These are phyloP conservation scores for Sclerotinia spermophila DNA, from an alignment of 2,329 filamentous ascomycete species.

Conservation along the genomic window DNA sequence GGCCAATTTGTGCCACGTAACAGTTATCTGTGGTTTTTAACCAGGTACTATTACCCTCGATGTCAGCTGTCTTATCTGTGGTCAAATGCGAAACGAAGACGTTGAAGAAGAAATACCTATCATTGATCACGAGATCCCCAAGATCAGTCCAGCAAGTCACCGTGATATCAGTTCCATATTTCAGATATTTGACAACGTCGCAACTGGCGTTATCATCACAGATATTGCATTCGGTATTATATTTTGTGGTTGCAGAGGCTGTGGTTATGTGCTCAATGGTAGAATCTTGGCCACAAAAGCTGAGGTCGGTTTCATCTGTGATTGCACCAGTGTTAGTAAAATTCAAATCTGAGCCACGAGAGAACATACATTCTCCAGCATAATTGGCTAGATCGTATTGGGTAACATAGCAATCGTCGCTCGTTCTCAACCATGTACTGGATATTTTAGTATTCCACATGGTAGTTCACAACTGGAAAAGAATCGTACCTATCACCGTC, in stretches of 20 bases:
- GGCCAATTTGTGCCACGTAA: constrained; percentile 24
- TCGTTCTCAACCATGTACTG: constrained; percentile 29
- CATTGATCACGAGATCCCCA: constrained; percentile 21
- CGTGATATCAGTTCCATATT: constrained; percentile 22
- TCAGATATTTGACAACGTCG: constrained; percentile 21
- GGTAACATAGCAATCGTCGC: constrained; percentile 26
- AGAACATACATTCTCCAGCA: constrained; percentile 24
- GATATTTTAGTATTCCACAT: neutral
- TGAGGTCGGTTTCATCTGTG: constrained; percentile 21
- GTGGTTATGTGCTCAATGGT: constrained; percentile 24
- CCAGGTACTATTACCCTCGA: constrained; percentile 20
- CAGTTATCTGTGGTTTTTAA: constrained; percentile 27
- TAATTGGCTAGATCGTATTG: constrained; percentile 26
- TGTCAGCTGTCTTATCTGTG: neutral
- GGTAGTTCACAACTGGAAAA: neutral
- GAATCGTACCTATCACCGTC: constrained; percentile 24
- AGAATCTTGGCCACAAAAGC: constrained; percentile 23
- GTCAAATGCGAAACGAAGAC: neutral
- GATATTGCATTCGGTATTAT: constrained; percentile 27
- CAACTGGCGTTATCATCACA: constrained; percentile 24
- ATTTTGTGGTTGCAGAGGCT: constrained; percentile 21
- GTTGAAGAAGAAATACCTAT: constrained; percentile 17
- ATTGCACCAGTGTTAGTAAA: neutral
- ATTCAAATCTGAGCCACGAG: neutral
- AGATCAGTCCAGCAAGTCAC: constrained; percentile 26